Evolutionary conservation across 345 rosid genomes (phyloP).

Genomic region (Noccaea caerulescens): DNA sequence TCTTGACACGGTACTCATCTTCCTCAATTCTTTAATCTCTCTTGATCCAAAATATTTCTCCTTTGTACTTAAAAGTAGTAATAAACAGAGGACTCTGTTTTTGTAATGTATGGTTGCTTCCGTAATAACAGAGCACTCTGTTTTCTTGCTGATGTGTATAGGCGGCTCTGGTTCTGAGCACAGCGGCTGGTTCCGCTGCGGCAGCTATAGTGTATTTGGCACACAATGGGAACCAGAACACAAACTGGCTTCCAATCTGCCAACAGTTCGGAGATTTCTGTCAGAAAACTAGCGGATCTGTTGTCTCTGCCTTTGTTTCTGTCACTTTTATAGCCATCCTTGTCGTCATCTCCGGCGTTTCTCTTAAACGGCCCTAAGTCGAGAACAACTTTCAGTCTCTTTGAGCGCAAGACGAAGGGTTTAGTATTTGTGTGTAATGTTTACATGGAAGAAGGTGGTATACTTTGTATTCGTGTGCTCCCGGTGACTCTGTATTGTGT

Average conservation of each 20-base stretch:
- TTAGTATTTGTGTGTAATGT: constrained; percentile 23
- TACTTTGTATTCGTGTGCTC: constrained; percentile 21
- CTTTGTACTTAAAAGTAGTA: not conserved
- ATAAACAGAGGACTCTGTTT: constrained; percentile 28
- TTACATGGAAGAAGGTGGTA: not conserved
- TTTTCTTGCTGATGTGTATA: constrained; percentile 34
- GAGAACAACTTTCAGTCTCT: not conserved
- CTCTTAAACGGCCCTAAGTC: constrained; percentile 47
- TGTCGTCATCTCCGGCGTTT: constrained; percentile 56
- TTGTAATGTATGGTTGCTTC: not conserved
- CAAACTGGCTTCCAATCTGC: constrained; percentile 74
- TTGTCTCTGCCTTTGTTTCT: constrained; percentile 63
- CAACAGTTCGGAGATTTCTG: constrained; percentile 78
- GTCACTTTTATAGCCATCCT: constrained; percentile 51
- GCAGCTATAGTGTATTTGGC: constrained; percentile 72
- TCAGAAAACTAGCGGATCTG: constrained; percentile 67
- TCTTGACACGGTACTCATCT: constrained; percentile 63
- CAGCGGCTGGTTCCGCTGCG: constrained; percentile 56
- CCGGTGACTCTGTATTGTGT: not conserved
- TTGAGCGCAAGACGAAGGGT: not conserved
- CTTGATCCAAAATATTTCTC: not conserved
- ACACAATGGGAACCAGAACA: constrained; percentile 69
- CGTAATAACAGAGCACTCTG: constrained; percentile 25
- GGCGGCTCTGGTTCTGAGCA: constrained; percentile 58
- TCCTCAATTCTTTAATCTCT: constrained; percentile 1